Conservation (phyloP, 139 green algal species). For the Chlorella ohadii region DNA sequence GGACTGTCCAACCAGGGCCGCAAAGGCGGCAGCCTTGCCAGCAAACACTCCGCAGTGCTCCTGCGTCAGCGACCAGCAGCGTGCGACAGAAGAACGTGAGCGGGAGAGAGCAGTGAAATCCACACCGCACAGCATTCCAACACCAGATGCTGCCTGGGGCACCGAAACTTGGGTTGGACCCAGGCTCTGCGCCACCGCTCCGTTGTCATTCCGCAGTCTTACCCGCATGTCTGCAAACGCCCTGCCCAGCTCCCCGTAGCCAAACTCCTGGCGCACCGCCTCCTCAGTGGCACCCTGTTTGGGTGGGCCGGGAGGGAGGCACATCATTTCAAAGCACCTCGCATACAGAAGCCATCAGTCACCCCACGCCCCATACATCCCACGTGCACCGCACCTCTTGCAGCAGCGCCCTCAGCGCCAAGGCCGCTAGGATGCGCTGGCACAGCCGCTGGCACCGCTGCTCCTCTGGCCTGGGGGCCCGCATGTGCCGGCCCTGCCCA, state of each 20-base stretch:
- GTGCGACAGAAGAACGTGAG: too few species aligned
- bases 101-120: too few species aligned
- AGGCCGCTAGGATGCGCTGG: background rate
- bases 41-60: constrained; percentile 1
- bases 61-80: background rate
- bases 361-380: too few species aligned
- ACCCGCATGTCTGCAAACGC: background rate
- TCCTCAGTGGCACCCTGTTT: background rate
- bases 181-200: too few species aligned
- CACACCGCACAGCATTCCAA: too few species aligned
- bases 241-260: background rate
- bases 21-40: background rate
- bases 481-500: background rate
- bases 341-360: too few species aligned
- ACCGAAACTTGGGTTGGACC: too few species aligned
- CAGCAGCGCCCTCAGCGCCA: constrained; percentile 12
- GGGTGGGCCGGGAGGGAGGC: too few species aligned
- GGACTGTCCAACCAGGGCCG: background rate
- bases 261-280: background rate
- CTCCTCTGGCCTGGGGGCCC: background rate
- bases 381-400: background rate
- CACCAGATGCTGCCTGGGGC: too few species aligned
- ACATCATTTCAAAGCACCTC: too few species aligned
- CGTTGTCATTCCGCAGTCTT: background rate
- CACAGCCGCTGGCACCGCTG: background rate